Conservation (phyloP, 805 yeast species). For the Starmerella vitae region DNA sequence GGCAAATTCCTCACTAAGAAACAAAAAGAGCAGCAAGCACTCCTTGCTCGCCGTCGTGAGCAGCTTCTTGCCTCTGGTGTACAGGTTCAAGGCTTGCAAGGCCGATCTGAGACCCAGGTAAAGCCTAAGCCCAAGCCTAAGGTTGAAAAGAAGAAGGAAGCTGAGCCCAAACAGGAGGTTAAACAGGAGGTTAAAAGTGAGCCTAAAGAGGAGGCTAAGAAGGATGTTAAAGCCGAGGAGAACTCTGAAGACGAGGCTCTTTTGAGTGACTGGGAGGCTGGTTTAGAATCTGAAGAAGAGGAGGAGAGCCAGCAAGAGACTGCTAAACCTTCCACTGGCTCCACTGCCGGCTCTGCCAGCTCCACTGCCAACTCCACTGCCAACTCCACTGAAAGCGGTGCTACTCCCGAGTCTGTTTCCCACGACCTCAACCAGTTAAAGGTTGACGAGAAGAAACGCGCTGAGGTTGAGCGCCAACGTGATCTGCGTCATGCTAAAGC, state of each 20-base stretch:
- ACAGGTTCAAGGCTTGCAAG: constrained; percentile 59
- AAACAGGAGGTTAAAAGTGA: too few species aligned
- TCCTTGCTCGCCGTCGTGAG: constrained; percentile 78
- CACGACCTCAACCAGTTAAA: constrained; percentile 16
- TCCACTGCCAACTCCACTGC: constrained; percentile 23
- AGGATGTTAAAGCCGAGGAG: constrained; percentile 19
- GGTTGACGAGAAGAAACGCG: constrained; percentile 28
- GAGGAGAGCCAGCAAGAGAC: constrained; percentile 25
- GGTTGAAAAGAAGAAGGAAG: constrained; percentile 18
- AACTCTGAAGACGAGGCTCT: constrained; percentile 42
- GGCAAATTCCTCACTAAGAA: constrained; percentile 89
- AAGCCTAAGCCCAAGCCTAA: constrained; percentile 17
- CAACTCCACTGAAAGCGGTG: constrained; percentile 12
- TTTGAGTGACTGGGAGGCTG: constrained; percentile 78
- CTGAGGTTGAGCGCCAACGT: constrained; percentile 31
- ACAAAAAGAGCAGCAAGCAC: constrained; percentile 83
- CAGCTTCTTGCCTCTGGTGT: constrained; percentile 65
- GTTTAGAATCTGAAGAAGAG: constrained; percentile 37
- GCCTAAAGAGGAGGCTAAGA: constrained; percentile 16
- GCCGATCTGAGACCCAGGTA: constrained; percentile 49
- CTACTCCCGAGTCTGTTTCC: constrained; percentile 20
- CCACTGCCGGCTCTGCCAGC: constrained; percentile 15
- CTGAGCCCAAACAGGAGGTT: constrained; percentile 14
- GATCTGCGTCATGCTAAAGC: constrained; percentile 29
- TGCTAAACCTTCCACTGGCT: constrained; percentile 7